Base-by-base conservation (phyloP, 106 monocot genomes). In the Apostasia ramifera region DNA sequence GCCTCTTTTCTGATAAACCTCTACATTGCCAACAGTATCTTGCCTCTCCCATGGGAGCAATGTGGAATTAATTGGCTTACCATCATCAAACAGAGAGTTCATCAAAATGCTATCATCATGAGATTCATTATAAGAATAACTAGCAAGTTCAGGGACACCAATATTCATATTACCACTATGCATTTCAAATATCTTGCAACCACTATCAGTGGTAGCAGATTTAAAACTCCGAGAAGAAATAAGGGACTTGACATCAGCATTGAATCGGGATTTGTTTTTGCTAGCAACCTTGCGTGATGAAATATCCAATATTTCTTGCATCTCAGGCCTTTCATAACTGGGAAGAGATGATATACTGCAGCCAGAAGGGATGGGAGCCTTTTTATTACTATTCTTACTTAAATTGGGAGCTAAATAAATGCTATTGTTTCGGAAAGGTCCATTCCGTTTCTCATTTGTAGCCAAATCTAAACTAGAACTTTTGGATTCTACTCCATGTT, bases 1-100 rank as follows among this genome's bases (percentile, higher is more conserved):
- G 43, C 83, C 81, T 56, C 70, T 89, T 73, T 60, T 80, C 1
- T 38, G 53, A 47, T 14, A 10, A 13, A 11, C 10, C 40, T 55
- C 59, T 3, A 58, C 50, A 42, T 39, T 53, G 9, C 26, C 26
- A 13, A 44, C 40, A 7, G 46, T 79, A 54, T 47, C 66, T 6
- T 67, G 61, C 44, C 83, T 79, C 66, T 72, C 81, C 94, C 94
- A 94, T 9, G 94, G 94, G 2, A 94, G 73, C 8, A 52, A 54
- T 6, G 73, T 75, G 10, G 77, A 49, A 70, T 26, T 62, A 2
- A 56, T 71, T 2, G 72, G 5, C 51, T 80, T 59, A 52, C 26
- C 53, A 61, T 47, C 43, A 65, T 67, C 53, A 47, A 14, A 8
- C 8, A 38, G 74, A 45, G 58, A 10, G 44, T 59, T 49, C 40